Conservation (phyloP, 73 alveolate species). For the Blepharisma japonicum region DNA sequence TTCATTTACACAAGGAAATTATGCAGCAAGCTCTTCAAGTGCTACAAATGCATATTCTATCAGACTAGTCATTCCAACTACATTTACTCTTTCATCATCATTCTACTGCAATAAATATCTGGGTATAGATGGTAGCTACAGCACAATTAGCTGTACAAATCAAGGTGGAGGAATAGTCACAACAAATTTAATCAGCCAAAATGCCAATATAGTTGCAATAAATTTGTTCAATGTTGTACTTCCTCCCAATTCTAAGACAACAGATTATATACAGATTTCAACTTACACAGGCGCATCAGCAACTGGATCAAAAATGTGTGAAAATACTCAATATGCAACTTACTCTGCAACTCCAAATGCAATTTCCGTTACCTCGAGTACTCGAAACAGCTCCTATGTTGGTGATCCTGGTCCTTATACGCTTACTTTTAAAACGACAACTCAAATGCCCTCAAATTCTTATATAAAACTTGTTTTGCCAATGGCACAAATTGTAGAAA, state of each 20-base stretch:
- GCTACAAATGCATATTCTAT: too few species aligned
- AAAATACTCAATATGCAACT: background rate
- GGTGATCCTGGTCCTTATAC: constrained; percentile 8
- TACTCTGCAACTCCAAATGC: background rate
- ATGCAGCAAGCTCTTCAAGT: background rate
- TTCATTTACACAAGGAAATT: background rate
- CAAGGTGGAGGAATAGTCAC: too few species aligned
- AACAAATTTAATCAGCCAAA: background rate
- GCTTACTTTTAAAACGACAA: background rate
- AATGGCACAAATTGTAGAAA: background rate
- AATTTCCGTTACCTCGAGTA: background rate
- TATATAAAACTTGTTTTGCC: constrained; percentile 9
- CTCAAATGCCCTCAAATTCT: too few species aligned
- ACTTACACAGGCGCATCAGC: background rate
- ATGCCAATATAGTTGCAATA: background rate
- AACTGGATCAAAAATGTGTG: background rate
- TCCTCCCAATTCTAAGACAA: constrained; percentile 4
- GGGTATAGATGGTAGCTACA: too few species aligned
- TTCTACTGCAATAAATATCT: too few species aligned
- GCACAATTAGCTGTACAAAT: too few species aligned
- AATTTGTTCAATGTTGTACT: background rate
- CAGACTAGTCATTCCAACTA: background rate
- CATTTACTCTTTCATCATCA: background rate
- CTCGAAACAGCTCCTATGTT: background rate
- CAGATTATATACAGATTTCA: background rate